These are phyloP conservation scores for Candolleomyces aberdarensis DNA, from an alignment of 768 basidiomycete species.

Conservation along the genomic window DNA sequence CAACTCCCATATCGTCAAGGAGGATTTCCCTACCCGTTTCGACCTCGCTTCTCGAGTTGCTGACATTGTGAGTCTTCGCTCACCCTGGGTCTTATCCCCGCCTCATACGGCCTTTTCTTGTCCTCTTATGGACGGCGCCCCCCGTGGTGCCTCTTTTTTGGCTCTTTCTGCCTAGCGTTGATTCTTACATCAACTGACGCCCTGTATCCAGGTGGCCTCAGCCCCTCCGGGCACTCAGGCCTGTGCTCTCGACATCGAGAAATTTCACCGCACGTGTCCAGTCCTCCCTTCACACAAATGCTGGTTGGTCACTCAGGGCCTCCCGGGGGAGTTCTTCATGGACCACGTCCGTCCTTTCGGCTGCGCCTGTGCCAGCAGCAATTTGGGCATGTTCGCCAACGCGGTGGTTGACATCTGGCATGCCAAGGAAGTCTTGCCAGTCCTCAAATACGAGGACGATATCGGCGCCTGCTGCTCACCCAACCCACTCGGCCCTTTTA, in stretches of 20 bases:
- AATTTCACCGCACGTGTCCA: conserved; percentile 28
- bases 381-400: conserved; percentile 17
- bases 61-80: conserved; percentile 19
- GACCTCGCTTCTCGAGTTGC: conserved; percentile 21
- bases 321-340: conserved; percentile 12
- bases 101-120: background rate
- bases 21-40: conserved; percentile 24
- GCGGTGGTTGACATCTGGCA: conserved; percentile 20
- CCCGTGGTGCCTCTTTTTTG: background rate
- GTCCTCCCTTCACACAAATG: conserved; percentile 24
- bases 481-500: background rate
- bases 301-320: conserved; percentile 20
- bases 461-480: background rate
- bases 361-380: conserved; percentile 17
- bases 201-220: background rate
- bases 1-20: conserved; percentile 22
- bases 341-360: conserved; percentile 22
- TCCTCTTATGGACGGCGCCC: too few relatives aligned
- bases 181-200: background rate
- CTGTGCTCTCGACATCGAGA: conserved; percentile 24
- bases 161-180: background rate
- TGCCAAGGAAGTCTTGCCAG: conserved; percentile 10
- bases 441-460: conserved; percentile 15
- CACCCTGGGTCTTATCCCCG: too few relatives aligned
- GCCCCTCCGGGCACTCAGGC: conserved; percentile 20